phyloP scores from a whole-genome alignment of 495 filamentous ascomycete species.

The Elaphomyces granulatus region DNA sequence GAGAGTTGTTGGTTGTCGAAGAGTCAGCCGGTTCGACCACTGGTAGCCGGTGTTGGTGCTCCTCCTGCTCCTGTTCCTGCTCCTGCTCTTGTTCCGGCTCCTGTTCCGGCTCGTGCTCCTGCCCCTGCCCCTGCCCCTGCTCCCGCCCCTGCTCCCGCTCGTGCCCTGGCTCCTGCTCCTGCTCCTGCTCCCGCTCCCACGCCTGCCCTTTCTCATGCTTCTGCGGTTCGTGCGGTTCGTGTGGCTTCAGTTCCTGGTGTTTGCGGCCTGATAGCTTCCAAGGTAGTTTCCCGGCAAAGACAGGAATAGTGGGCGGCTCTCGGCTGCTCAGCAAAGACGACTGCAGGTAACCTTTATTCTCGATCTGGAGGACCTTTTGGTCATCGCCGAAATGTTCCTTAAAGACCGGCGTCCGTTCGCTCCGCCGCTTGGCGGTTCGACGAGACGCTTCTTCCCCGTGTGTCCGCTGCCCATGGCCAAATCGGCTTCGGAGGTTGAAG shows the following conservation, averaged over 20 bases:
- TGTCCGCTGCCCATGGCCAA: slow-evolving; percentile 3
- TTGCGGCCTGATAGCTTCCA: slow-evolving; percentile 21
- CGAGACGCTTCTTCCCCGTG: slow-evolving; percentile 11
- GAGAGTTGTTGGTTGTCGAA: no score
- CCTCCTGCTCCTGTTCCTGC: no score
- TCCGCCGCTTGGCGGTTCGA: slow-evolving; percentile 13
- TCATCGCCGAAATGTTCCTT: slow-evolving; percentile 57
- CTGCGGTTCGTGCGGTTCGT: no score
- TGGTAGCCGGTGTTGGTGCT: no score
- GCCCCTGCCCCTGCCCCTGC: no score
- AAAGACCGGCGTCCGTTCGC: slow-evolving; percentile 48
- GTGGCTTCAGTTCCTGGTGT: no score
- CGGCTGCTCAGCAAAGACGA: slow-evolving; percentile 21
- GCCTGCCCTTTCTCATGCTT: no score
- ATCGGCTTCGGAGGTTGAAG: slow-evolving; percentile 8
- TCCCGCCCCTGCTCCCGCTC: no score
- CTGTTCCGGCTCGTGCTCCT: no score
- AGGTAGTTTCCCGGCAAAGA: slow-evolving; percentile 38
- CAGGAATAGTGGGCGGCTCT: slow-evolving; percentile 27
- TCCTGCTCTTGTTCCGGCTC: slow-evolving; percentile 23
- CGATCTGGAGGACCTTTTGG: slow-evolving; percentile 31
- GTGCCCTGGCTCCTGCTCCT: no score
- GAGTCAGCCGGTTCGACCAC: no score
- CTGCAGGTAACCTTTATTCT: slow-evolving; percentile 36
- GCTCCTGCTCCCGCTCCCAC: no score